Evolutionary conservation across 1,284 basidiomycete genomes (phyloP), one percentile per base, ranked within the genome.

Genomic region (Malassezia yamatoensis): DNA sequence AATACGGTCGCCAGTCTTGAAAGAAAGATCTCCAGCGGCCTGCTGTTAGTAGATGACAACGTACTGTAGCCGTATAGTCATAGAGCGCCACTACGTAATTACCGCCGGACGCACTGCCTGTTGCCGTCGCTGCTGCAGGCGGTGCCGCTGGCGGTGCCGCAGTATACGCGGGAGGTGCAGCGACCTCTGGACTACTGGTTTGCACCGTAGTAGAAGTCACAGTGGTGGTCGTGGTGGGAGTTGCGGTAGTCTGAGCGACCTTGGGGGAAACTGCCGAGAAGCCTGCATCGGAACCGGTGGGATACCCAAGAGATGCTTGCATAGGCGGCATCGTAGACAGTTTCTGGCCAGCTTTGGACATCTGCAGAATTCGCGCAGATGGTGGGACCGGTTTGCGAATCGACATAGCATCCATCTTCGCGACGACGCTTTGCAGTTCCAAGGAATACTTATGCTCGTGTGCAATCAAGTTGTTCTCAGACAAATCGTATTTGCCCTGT

Each of bases 1-100:
- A 76, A 99, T 96, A 62, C 83, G 79, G 76, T 98, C 93, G n/a
- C 94, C 94, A 1, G 83, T 83, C 55, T 79, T 83, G 79, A 99
- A 99, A 1, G 84, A 85, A 51, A 99, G 78, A 76, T 99, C 93
- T 0, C 94, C 94, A 0, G 88, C 89, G 32, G 63, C 62, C 41
- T 43, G 41, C 21, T 9, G 21, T 20, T 43, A 10, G 15, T n/a
- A 16, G 8, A 41, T 16, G 21, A 18, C n/a, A n/a, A 20, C 41
- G 41, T 43, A 43, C 41, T 33, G 32, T 62, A 2, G 93, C 90
- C 34, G 81, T 81, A 74, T 94, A 99, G 76, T 99, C 93, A 74
- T 96, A 99, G 68, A 98, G 76, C 24, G 94, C 93, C 3, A 89
- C 85, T 34, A 93, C 91, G 68, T 89, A 90, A 0, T 53, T 45